These are phyloP conservation scores for Panicum miliaceum DNA, from an alignment of 176 grass and related monocot species.

Conservation along the genomic window DNA sequence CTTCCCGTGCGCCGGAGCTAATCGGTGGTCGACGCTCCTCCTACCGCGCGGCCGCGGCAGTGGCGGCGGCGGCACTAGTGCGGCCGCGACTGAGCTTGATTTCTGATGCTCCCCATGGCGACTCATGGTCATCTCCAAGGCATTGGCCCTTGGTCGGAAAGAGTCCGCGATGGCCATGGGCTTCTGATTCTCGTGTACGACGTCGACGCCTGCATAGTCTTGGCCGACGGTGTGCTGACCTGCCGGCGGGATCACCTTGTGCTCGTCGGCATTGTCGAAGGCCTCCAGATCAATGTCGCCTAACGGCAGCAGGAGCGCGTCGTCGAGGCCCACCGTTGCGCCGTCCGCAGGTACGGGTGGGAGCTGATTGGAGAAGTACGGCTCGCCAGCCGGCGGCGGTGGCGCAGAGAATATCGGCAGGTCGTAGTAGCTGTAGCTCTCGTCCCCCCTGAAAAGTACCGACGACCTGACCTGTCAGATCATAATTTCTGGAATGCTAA, in stretches of 20 bases:
- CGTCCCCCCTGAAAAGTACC: constrained; percentile 3
- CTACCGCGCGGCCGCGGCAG: neutral
- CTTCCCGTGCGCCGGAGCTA: constrained; percentile 16
- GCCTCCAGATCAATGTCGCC: constrained; percentile 49
- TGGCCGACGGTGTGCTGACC: too few relatives aligned
- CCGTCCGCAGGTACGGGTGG: neutral
- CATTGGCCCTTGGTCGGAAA: neutral
- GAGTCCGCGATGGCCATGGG: neutral
- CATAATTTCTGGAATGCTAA: too few relatives aligned
- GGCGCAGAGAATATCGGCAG: neutral
- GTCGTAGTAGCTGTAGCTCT: neutral
- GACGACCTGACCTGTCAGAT: neutral
- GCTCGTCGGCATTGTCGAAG: constrained; percentile 13
- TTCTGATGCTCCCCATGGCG: neutral
- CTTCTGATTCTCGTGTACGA: neutral
- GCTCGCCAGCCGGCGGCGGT: neutral
- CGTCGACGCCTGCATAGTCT: neutral
- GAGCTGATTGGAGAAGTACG: neutral
- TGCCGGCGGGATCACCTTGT: neutral
- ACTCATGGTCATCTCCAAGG: neutral
- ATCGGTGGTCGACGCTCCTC: neutral
- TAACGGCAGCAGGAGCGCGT: constrained; percentile 33
- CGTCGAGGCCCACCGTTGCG: neutral
- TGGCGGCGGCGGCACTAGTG: too few relatives aligned
- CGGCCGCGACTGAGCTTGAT: neutral